Evolutionary conservation across 2,329 filamentous ascomycete genomes (phyloP).

Genomic region (Colletotrichum sansevieriae): DNA sequence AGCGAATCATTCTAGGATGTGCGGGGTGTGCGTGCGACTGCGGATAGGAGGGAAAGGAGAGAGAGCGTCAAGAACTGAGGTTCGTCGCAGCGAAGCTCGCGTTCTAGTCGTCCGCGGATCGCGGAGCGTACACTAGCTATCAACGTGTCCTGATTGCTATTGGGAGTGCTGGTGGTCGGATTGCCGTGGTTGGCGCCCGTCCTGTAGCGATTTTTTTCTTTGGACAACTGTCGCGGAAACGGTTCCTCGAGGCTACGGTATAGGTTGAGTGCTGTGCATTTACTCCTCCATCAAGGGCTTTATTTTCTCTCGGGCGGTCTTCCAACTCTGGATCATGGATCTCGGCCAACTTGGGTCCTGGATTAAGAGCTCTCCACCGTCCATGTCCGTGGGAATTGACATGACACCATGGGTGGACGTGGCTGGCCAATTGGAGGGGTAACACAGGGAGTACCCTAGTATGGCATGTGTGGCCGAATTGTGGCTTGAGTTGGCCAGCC

Average conservation of each 20-base stretch:
- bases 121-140: conserved; percentile 9
- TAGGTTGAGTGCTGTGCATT: conserved; percentile 19
- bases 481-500: conserved; percentile 30
- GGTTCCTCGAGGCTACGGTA: neutral
- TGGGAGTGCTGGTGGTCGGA: conserved; percentile 3
- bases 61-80: neutral
- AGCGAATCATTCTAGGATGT: conserved; percentile 77
- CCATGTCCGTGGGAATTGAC: conserved; percentile 21
- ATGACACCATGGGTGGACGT: conserved; percentile 34
- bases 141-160: conserved; percentile 30
- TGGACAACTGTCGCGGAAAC: neutral
- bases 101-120: conserved; percentile 20
- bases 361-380: conserved; percentile 6
- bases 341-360: conserved; percentile 5
- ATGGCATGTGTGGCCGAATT: conserved; percentile 3
- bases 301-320: neutral
- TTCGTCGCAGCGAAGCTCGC: conserved; percentile 5
- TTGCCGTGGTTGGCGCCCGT: conserved; percentile 6
- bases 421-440: conserved; percentile 33
- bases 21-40: neutral
- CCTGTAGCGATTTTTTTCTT: neutral
- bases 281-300: conserved; percentile 26
- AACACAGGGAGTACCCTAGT: neutral
- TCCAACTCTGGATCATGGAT: conserved; percentile 31
- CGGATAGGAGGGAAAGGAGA: neutral